A percentile compares a stretch with the other conserved stretches of the same genome.
Evolutionary conservation across 495 filamentous ascomycete species (phyloP).

Genomic region (Xylaria telfairii): DNA sequence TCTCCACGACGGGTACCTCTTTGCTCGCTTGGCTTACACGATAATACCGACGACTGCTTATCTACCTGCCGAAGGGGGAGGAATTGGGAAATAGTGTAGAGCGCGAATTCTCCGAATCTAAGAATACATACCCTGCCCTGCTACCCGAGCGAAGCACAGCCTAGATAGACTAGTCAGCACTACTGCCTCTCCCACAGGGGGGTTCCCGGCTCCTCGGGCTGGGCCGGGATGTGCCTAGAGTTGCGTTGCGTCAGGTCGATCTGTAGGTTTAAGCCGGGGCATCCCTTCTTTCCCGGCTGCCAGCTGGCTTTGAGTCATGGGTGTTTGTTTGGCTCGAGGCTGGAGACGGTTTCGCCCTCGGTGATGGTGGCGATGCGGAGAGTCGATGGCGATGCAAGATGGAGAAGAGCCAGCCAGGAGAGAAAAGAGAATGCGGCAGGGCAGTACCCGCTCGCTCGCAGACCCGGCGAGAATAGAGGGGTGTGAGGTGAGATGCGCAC

Average conservation of each 20-base stretch:
- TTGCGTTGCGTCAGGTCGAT: conserved; percentile 18
- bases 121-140: conserved; percentile 21
- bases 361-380: background rate
- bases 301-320: conserved; percentile 1
- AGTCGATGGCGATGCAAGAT: too few relatives aligned
- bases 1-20: background rate
- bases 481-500: background rate
- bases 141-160: conserved; percentile 13
- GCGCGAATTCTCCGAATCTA: conserved; percentile 20
- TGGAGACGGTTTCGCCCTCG: background rate
- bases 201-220: conserved; percentile 14
- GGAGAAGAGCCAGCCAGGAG: background rate
- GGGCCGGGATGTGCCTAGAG: background rate
- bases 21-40: background rate
- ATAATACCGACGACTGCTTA: background rate
- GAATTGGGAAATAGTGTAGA: background rate
- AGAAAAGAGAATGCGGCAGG: background rate
- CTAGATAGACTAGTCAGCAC: conserved; percentile 11
- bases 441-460: background rate
- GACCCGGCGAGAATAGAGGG: background rate
- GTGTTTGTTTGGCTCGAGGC: background rate
- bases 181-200: conserved; percentile 9
- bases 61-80: background rate
- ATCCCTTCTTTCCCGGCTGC: background rate
- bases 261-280: conserved; percentile 1